These are phyloP conservation scores for Suhomyces wounanorum DNA, from an alignment of 1,139 yeast species.

Conservation along the genomic window DNA sequence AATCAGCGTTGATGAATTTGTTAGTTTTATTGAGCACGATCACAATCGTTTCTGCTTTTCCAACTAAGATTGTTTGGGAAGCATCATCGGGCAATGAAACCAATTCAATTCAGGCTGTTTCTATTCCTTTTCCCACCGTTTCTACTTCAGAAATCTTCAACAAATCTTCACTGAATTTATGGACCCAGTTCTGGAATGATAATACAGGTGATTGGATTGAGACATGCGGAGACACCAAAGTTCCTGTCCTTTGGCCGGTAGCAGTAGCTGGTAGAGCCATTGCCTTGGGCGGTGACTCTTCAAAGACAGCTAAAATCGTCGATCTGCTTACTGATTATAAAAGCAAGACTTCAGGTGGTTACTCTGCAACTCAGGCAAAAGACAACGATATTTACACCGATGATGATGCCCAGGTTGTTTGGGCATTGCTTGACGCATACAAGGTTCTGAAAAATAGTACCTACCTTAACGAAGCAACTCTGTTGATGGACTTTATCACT, in stretches of 20 bases:
- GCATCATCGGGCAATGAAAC: constrained; percentile 11
- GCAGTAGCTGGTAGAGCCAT: constrained; percentile 18
- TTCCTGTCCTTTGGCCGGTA: constrained; percentile 16
- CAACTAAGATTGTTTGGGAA: constrained; percentile 1
- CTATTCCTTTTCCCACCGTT: constrained; percentile 19
- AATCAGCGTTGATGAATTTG: background rate
- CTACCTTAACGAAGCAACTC: constrained; percentile 22
- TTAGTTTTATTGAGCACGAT: background rate
- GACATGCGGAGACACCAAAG: constrained; percentile 6
- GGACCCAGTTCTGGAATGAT: constrained; percentile 14
- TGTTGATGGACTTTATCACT: constrained; percentile 19
- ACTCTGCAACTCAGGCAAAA: constrained; percentile 34
- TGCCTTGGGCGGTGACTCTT: constrained; percentile 4
- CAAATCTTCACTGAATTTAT: constrained; percentile 6
- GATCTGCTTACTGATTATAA: constrained; percentile 12
- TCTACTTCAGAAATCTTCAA: constrained; percentile 8
- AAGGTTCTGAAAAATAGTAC: constrained; percentile 17
- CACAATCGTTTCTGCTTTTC: constrained; percentile 6
- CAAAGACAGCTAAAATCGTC: constrained; percentile 7
- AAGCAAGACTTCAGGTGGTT: constrained; percentile 24
- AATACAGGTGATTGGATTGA: constrained; percentile 8
- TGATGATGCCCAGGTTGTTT: constrained; percentile 37
- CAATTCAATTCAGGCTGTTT: constrained; percentile 20
- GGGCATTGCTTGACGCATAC: constrained; percentile 35
- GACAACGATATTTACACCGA: constrained; percentile 36